Evolutionary conservation across 208 protist species (phyloP), one percentile per base, ranked within the genome.

Genomic region (Leptomonas pyrrhocoris): DNA sequence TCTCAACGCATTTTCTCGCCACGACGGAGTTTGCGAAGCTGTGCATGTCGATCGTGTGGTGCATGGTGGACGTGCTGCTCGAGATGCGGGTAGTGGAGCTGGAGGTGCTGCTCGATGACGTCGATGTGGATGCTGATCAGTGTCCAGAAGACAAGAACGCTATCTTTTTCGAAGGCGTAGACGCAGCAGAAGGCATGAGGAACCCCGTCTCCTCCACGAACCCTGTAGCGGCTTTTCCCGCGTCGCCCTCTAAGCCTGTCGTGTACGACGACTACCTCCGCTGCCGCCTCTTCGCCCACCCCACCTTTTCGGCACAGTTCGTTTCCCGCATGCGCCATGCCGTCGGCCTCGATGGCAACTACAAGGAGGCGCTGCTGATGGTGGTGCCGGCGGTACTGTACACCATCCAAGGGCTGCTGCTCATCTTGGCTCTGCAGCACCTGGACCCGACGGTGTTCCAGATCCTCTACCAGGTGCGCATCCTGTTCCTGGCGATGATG

Each of bases 371-470:
- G 9, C 15, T 86, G 38, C 64, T 80, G 45, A 84, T 92, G 68
- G 12, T 73, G 5, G 36, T 92, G 21, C 85, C 89, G 6, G 86
- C 89, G 4, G 38, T 85, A 6, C 34, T 84, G 2, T 90, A 94
- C 74, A 28, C 77, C 6, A 23, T 88, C 3, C 86, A 94, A 58
- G 88, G 88, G 23, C 73, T 82, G 51, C 45, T 83, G 61, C 25
- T 88, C 9, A 81, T 86, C 40, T 13, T 85, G 15, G 75, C 86
- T 5, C 70, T 88, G 21, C 51, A 56, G 36, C 74, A 81, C 48
- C 63, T 92, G 36, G 83, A 89, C 65, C 70, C 86, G 34, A 79
- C 82, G 27, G 53, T 86, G 25, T 92, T 91, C 64, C 82, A 90
- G 58, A 71, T 94, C 13, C 61, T 77, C 42, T 88, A 83, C 58